Conservation (phyloP, 495 filamentous ascomycete species). For the Aspergillus saccharolyticus region DNA sequence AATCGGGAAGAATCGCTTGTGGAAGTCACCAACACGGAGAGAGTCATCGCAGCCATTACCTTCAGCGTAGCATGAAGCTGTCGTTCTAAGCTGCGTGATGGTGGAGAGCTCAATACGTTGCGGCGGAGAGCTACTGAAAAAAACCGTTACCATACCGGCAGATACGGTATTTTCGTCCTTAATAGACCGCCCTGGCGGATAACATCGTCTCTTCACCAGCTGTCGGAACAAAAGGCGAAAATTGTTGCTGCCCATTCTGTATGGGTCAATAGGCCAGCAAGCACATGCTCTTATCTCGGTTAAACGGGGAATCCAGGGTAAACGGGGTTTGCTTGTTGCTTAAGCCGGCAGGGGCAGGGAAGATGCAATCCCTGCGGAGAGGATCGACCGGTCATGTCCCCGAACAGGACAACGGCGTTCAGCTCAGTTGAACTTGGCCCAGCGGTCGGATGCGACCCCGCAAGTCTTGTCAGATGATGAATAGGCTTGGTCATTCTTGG, state of each 20-base stretch:
- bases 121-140: background rate
- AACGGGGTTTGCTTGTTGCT: conserved; percentile 4
- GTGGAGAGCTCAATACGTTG: background rate
- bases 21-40: too few species aligned
- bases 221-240: background rate
- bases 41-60: background rate
- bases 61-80: background rate
- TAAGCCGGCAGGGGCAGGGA: background rate
- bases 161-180: conserved; percentile 1
- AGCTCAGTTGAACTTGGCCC: conserved; percentile 4
- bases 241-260: background rate
- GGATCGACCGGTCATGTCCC: conserved; percentile 14
- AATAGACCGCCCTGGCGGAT: background rate
- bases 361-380: conserved; percentile 1
- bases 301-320: conserved; percentile 5
- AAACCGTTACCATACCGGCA: too few species aligned
- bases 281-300: background rate
- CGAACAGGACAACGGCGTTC: conserved; percentile 11
- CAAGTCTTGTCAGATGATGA: conserved; percentile 22
- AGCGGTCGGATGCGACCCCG: conserved; percentile 6
- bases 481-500: background rate
- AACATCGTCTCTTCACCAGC: background rate
- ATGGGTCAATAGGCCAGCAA: background rate
- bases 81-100: background rate
- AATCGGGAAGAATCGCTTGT: background rate